Percentiles rank a stretch among this genome's conserved stretches.
Conservation (phyloP, 371 early-diverging fungal species). For the Sporodiniella umbellata region DNA sequence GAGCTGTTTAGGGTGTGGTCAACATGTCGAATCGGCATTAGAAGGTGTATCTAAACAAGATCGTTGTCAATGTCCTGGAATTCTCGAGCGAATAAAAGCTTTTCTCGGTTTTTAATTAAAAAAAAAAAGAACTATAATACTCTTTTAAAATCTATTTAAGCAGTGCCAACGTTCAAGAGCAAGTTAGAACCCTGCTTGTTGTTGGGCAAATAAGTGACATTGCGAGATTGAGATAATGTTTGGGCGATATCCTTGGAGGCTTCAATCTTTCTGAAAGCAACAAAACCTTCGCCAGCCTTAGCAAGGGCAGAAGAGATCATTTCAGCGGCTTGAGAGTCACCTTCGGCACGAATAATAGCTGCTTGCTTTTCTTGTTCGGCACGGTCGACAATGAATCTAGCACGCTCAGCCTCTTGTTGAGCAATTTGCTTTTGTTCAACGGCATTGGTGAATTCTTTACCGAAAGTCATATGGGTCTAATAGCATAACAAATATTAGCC, state of each 20-base stretch:
- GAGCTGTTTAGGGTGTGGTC: too few relatives aligned
- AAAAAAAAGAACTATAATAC: background rate
- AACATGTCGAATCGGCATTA: slow-evolving; percentile 13
- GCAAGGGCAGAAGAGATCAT: slow-evolving; percentile 83
- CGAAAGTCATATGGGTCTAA: slow-evolving; percentile 95
- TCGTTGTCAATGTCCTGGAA: slow-evolving; percentile 16
- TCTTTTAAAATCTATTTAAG: background rate
- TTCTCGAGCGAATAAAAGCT: slow-evolving; percentile 10
- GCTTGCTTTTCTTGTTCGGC: slow-evolving; percentile 98
- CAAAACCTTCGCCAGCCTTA: slow-evolving; percentile 84
- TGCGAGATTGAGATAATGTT: slow-evolving; percentile 78
- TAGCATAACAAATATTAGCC: background rate
- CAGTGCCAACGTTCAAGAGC: slow-evolving; percentile 48
- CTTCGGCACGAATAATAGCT: slow-evolving; percentile 97
- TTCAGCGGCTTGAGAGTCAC: slow-evolving; percentile 92
- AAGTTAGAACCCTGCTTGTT: slow-evolving; percentile 48
- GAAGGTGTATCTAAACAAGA: slow-evolving; percentile 13
- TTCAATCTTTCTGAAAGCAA: slow-evolving; percentile 97
- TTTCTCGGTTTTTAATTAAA: slow-evolving; percentile 4
- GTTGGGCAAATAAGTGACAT: slow-evolving; percentile 92
- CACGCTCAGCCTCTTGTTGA: slow-evolving; percentile 97
- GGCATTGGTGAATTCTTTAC: slow-evolving; percentile 94
- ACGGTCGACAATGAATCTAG: slow-evolving; percentile 88
- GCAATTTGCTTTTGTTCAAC: slow-evolving; percentile 93
- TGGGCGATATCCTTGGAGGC: slow-evolving; percentile 96